phyloP scores from a whole-genome alignment of 345 rosid genomes.

The Cardamine occulta region DNA sequence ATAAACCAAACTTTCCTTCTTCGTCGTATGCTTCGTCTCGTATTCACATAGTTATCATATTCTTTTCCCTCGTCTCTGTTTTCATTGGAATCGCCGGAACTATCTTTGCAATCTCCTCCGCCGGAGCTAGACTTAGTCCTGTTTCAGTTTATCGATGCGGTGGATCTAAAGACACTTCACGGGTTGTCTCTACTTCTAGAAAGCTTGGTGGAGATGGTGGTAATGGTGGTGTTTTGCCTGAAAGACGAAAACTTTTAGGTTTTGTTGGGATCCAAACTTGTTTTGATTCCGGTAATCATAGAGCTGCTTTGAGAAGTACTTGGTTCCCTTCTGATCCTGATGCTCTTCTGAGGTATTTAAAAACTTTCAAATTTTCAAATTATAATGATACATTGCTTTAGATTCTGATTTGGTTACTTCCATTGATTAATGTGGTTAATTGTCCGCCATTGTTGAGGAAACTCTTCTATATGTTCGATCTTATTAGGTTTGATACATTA shows the following conservation, averaged over 20 bases:
- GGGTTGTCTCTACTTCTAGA: slow-evolving; percentile 45
- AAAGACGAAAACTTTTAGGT: slow-evolving; percentile 71
- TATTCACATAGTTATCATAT: slow-evolving; percentile 46
- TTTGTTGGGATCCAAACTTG: slow-evolving; percentile 84
- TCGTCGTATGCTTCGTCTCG: slow-evolving; percentile 36
- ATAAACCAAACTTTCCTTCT: slow-evolving; percentile 40
- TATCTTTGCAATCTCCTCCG: slow-evolving; percentile 57
- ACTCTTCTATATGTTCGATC: neutral
- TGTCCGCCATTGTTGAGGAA: neutral
- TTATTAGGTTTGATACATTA: neutral
- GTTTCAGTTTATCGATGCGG: slow-evolving; percentile 62
- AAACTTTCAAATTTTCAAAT: neutral
- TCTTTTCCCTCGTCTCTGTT: slow-evolving; percentile 59
- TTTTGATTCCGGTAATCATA: slow-evolving; percentile 60
- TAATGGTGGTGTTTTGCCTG: slow-evolving; percentile 43
- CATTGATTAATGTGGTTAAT: neutral
- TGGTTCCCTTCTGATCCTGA: slow-evolving; percentile 86
- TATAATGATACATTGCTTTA: slow-evolving; percentile 18
- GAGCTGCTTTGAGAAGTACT: slow-evolving; percentile 61
- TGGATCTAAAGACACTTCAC: slow-evolving; percentile 61
- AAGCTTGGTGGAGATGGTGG: slow-evolving; percentile 47
- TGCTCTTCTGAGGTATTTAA: slow-evolving; percentile 61
- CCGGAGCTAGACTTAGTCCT: slow-evolving; percentile 41
- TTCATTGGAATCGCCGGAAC: slow-evolving; percentile 66
- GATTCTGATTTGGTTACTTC: neutral